Conservation (phyloP, 257 asterid genomes). For the Solanum dulcamara region DNA sequence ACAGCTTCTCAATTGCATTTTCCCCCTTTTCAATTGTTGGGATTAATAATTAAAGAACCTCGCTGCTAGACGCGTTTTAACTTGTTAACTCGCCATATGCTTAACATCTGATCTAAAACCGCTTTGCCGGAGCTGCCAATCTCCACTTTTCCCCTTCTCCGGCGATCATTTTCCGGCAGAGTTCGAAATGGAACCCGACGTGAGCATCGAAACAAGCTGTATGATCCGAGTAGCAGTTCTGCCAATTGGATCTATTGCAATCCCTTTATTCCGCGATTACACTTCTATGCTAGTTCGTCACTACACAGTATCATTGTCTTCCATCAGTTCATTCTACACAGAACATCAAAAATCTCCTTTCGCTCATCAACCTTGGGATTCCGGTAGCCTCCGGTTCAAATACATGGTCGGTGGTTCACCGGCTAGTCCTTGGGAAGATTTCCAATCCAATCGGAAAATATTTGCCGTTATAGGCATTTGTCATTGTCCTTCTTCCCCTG, state of each 20-base stretch:
- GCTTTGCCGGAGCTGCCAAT: not conserved
- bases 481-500: conserved; percentile 88
- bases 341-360: conserved; percentile 98
- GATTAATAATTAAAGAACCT: not conserved
- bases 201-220: conserved; percentile 88
- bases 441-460: conserved; percentile 81
- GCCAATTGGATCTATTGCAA: conserved; percentile 62
- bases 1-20: not conserved
- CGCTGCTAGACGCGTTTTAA: not conserved
- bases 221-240: conserved; percentile 93
- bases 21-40: not conserved
- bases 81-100: not conserved
- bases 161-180: not conserved
- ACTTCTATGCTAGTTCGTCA: conserved; percentile 74
- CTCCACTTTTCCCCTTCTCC: not conserved
- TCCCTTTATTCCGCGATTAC: conserved; percentile 67
- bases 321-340: conserved; percentile 94
- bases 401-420: conserved; percentile 88
- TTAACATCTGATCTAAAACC: not conserved
- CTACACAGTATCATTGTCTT: conserved; percentile 67
- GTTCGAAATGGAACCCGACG: conserved; percentile 82
- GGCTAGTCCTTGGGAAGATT: conserved; percentile 97
- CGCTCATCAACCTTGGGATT: conserved; percentile 81
- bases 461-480: conserved; percentile 79
- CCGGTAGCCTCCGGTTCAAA: conserved; percentile 80